Evolutionary conservation across 2,329 filamentous ascomycete species (phyloP).

Genomic region (Exserohilum turcica): DNA sequence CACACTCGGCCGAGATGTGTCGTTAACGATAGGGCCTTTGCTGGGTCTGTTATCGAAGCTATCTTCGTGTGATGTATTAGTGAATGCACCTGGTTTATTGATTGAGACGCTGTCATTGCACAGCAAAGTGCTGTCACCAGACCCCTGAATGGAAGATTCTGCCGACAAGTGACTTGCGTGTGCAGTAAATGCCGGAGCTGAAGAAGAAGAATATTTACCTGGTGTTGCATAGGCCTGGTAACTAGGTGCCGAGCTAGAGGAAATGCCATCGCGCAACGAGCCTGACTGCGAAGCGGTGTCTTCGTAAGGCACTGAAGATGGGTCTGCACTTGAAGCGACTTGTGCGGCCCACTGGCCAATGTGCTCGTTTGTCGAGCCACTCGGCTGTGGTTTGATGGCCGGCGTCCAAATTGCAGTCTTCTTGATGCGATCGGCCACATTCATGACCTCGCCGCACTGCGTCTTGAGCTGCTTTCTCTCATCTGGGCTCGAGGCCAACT

Average conservation of each 20-base stretch:
- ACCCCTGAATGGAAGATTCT: neutral
- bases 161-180: neutral
- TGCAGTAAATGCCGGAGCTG: neutral
- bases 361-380: conserved; percentile 15
- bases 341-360: conserved; percentile 32
- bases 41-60: neutral
- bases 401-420: conserved; percentile 32
- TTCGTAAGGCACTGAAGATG: neutral
- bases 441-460: conserved; percentile 73
- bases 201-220: conserved; percentile 27
- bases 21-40: neutral
- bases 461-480: conserved; percentile 70
- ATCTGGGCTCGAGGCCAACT: conserved; percentile 61
- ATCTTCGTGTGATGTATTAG: conserved; percentile 22
- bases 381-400: conserved; percentile 7
- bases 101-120: conserved; percentile 2
- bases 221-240: conserved; percentile 6
- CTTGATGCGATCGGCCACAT: conserved; percentile 78
- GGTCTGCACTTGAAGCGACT: conserved; percentile 18
- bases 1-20: neutral
- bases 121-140: neutral
- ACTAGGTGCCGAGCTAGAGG: conserved; percentile 12
- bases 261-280: conserved; percentile 11
- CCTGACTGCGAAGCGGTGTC: conserved; percentile 12
- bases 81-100: conserved; percentile 4